Conservation (phyloP, 257 asterid genomes). For the Capsicum baccatum region DNA sequence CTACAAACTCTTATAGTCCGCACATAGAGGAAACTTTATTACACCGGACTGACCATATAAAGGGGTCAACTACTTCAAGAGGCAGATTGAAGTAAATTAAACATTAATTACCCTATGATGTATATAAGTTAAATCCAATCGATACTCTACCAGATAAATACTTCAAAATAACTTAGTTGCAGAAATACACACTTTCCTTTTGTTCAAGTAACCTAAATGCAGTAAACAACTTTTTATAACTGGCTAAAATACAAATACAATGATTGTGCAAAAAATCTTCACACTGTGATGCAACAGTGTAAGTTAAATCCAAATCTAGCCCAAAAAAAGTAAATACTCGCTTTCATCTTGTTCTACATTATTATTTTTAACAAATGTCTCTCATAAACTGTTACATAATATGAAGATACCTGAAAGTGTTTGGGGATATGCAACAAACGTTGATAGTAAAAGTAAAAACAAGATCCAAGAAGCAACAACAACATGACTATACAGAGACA, state of each 20-base stretch:
- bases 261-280: not conserved
- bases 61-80: too few species aligned
- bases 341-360: not conserved
- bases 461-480: not conserved
- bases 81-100: not conserved
- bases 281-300: not conserved
- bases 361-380: not conserved
- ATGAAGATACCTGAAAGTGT: not conserved
- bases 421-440: not conserved
- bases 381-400: not conserved
- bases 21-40: too few species aligned
- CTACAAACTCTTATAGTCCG: too few species aligned
- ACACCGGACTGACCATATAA: too few species aligned
- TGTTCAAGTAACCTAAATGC: not conserved
- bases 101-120: not conserved
- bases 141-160: not conserved
- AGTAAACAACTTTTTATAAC: not conserved
- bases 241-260: not conserved
- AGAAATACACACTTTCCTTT: not conserved
- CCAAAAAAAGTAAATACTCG: not conserved
- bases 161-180: not conserved
- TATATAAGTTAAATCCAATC: not conserved
- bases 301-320: not conserved
- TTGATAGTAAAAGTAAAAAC: not conserved
- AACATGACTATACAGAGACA: not conserved